A percentile compares a stretch with the other conserved stretches of the same genome.
Conservation (phyloP, 139 green algal genomes). For the Chlorella sp. region DNA sequence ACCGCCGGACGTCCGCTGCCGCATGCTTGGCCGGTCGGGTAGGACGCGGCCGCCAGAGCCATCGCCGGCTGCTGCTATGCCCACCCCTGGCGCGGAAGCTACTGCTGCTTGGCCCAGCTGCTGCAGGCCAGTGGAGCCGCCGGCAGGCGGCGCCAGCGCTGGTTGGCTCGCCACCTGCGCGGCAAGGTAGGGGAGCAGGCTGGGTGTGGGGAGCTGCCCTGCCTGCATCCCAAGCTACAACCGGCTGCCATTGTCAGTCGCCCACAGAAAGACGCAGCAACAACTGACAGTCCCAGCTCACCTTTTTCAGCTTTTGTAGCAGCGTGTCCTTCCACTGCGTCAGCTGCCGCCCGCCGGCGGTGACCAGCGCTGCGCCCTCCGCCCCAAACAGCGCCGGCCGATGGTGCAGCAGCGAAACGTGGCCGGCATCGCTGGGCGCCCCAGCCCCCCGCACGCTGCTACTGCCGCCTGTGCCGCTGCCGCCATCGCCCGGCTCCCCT, state of each 20-base stretch:
- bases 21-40: neutral
- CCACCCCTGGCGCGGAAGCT: neutral
- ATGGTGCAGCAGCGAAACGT: neutral
- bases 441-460: neutral
- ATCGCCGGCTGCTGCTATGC: no score
- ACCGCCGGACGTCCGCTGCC: neutral
- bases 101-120: conserved; percentile 15
- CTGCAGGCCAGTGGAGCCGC: neutral
- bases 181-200: no score
- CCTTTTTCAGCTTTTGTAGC: conserved; percentile 59
- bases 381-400: neutral
- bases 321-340: conserved; percentile 34
- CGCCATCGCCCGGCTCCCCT: neutral
- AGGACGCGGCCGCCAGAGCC: no score
- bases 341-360: conserved; percentile 27
- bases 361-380: neutral
- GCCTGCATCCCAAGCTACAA: no score
- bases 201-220: no score
- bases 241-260: no score
- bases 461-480: neutral
- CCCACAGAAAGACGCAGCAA: no score
- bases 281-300: no score
- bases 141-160: conserved; percentile 27
- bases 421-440: neutral
- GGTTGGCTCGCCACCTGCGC: conserved; percentile 57